These are phyloP conservation scores for Orobanche coerulescens DNA, from an alignment of 257 asterid species.

Conservation along the genomic window DNA sequence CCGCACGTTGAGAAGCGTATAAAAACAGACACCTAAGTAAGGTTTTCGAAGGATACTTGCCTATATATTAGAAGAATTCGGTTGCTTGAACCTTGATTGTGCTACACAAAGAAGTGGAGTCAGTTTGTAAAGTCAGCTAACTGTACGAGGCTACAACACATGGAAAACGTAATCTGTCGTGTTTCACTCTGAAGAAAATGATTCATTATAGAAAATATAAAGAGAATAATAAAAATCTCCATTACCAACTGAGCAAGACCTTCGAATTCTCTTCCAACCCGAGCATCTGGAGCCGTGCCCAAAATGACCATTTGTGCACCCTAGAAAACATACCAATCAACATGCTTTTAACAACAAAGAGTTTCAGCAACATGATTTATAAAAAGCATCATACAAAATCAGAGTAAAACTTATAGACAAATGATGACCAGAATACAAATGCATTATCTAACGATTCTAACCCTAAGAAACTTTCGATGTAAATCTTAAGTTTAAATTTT, in stretches of 20 bases:
- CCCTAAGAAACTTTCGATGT: neutral
- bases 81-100: conserved; percentile 56
- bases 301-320: conserved; percentile 76
- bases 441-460: too few relatives aligned
- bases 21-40: neutral
- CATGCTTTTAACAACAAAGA: too few relatives aligned
- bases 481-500: neutral
- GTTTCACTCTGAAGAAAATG: neutral
- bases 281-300: conserved; percentile 80
- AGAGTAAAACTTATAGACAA: neutral
- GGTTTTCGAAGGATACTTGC: conserved; percentile 25
- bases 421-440: neutral
- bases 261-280: conserved; percentile 71
- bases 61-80: conserved; percentile 77
- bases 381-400: neutral
- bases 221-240: neutral
- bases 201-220: conserved; percentile 1
- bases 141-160: neutral
- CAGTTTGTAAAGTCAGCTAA: conserved; percentile 20
- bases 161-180: neutral
- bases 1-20: neutral
- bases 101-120: conserved; percentile 43
- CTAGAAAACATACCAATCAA: conserved; percentile 29
- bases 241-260: conserved; percentile 69
- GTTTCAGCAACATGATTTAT: too few relatives aligned